Base-by-base conservation (phyloP, 2,329 filamentous ascomycete genomes). In the Talaromyces sp. region DNA sequence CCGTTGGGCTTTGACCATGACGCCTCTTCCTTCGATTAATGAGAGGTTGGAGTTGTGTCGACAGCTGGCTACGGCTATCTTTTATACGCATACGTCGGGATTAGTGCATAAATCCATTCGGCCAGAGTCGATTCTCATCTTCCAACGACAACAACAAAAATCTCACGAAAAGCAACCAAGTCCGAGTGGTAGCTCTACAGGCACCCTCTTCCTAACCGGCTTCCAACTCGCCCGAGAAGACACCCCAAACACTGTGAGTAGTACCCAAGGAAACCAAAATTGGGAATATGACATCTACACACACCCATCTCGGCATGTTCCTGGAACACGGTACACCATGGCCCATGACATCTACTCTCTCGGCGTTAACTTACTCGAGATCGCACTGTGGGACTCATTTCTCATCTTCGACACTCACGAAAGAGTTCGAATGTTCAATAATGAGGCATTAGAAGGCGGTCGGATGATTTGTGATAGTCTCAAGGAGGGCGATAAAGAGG, bases 231-330 rank as follows among this genome's bases (percentile, higher is more conserved):
- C 54, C 19, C 1, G 54, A 39, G 54, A 58, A 24, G 54, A 39
- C 54, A 24, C 54, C 1, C 19, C 33, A 27, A 58, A 39, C 9
- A 41, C 22, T 5, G 2, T 58, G 16, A 58, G 54, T 14, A 58
- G 54, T 22, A 41, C 54, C 9, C 54, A 58, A 27, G 54, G 54
- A 16, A 58, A 58, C 35, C 54, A 58, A 41, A 58, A 58, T 14
- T 58, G 54, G 54, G 54, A 58, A 58, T 58, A 58, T 6, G 54
- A 58, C 11, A 58, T 58, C 35, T 58, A 58, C 54, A 58, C 54
- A 6, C 54, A 58, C 2, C 54, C 54, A 9, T 39, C 54, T 41
- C 31, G 54, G 11, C 54, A 58, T 14, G 27, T 3, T 0, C 19
- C 19, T 5, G 54, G 54, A 6, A 39, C 54, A 11, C 3, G 54